A percentile compares a stretch with the other conserved stretches of the same genome.
Evolutionary conservation across 192 early-diverging fungal species (phyloP).

Genomic region (Physocladia obscura): DNA sequence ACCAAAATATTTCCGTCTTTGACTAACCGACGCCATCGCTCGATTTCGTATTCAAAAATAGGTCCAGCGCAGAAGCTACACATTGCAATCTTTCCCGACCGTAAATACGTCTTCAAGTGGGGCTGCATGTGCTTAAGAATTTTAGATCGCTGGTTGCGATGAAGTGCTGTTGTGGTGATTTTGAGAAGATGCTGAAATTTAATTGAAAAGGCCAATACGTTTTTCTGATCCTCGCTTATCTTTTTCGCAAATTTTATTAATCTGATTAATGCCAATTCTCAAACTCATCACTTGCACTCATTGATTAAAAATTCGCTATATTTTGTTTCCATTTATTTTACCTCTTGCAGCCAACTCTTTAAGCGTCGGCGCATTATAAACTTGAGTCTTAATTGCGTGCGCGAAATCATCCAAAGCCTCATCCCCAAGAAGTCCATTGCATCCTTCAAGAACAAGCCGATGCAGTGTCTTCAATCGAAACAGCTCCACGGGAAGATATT

Average conservation of each 20-base stretch:
- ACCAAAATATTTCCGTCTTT: conserved; percentile 36
- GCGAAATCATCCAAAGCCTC: background rate
- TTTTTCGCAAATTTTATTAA: no score
- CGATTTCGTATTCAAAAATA: conserved; percentile 65
- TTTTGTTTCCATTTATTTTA: no score
- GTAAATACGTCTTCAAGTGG: conserved; percentile 68
- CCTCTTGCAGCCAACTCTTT: conserved; percentile 76
- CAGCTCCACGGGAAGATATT: conserved; percentile 69
- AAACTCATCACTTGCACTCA: no score
- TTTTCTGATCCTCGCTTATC: no score
- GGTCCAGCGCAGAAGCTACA: conserved; percentile 82
- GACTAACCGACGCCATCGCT: conserved; percentile 63
- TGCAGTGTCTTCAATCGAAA: conserved; percentile 68
- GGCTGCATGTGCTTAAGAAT: conserved; percentile 49
- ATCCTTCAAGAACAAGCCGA: conserved; percentile 56
- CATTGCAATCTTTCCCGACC: conserved; percentile 38
- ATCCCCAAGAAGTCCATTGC: conserved; percentile 39
- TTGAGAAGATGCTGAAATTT: no score
- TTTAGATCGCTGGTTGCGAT: conserved; percentile 64
- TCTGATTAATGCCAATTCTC: no score
- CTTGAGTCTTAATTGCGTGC: background rate
- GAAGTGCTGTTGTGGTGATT: no score
- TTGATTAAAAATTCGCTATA: no score
- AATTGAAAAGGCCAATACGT: no score
- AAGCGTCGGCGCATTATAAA: conserved; percentile 55